These are phyloP conservation scores for Penicillium brasilianum DNA, from an alignment of 2,329 filamentous ascomycete species.

Conservation along the genomic window DNA sequence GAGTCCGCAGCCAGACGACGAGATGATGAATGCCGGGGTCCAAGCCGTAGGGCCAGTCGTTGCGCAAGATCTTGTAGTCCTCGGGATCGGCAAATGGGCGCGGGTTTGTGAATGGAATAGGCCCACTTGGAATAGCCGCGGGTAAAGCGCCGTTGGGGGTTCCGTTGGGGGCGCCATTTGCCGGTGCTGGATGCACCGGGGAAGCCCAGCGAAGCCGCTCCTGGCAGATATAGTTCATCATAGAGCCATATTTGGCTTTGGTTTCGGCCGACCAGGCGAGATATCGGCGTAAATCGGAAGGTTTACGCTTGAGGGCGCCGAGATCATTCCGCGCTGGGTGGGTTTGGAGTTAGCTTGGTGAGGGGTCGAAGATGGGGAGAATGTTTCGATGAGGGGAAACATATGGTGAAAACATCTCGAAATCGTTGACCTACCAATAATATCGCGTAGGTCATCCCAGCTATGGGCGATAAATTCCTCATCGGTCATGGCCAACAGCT, in stretches of 20 bases:
- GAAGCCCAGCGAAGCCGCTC: conserved; percentile 60
- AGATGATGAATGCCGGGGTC: conserved; percentile 60
- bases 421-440: conserved; percentile 52
- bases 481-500: conserved; percentile 57
- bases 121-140: conserved; percentile 35
- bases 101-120: conserved; percentile 52
- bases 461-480: conserved; percentile 58
- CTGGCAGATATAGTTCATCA: conserved; percentile 61
- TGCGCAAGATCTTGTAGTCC: conserved; percentile 63
- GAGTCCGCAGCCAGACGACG: conserved; percentile 62
- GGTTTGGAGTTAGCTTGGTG: conserved; percentile 12
- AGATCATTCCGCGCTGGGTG: conserved; percentile 56
- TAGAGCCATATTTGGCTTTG: conserved; percentile 61
- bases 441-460: conserved; percentile 58
- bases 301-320: conserved; percentile 62
- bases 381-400: conserved; percentile 6
- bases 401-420: conserved; percentile 8
- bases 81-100: conserved; percentile 59
- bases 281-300: conserved; percentile 64
- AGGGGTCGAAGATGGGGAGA: conserved; percentile 18
- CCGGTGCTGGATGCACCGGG: conserved; percentile 16
- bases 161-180: conserved; percentile 5
- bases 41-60: conserved; percentile 69
- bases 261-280: conserved; percentile 62
- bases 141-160: conserved; percentile 16